Evolutionary conservation across 768 basidiomycete species (phyloP).

Genomic region (Collybia sordida): DNA sequence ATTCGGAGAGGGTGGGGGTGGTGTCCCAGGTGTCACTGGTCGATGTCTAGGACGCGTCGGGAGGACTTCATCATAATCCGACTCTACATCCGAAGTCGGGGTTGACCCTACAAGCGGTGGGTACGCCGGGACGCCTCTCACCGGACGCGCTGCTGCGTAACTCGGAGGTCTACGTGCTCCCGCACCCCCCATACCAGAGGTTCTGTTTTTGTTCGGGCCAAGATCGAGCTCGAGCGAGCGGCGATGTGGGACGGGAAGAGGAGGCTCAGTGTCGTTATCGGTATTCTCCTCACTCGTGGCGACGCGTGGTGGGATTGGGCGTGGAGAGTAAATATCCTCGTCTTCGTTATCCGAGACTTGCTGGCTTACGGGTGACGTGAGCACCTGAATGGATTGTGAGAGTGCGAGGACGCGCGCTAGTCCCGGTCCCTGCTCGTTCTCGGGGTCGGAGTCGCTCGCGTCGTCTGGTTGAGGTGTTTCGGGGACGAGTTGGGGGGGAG

Average conservation of each 20-base stretch:
- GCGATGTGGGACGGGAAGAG: conserved; percentile 18
- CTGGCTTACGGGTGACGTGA: conserved; percentile 1
- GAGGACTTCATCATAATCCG: conserved; percentile 32
- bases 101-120: conserved; percentile 11
- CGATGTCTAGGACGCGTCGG: conserved; percentile 27
- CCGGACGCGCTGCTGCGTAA: conserved; percentile 6
- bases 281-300: conserved; percentile 7
- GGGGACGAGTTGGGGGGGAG: conserved; percentile 26
- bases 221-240: conserved; percentile 8
- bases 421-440: neutral
- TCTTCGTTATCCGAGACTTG: conserved; percentile 13
- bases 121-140: conserved; percentile 14
- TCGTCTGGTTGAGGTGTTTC: conserved; percentile 26
- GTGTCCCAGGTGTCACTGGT: conserved; percentile 12
- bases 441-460: conserved; percentile 6
- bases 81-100: conserved; percentile 22
- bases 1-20: conserved; percentile 10
- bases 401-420: too few species aligned
- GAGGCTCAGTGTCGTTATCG: conserved; percentile 17
- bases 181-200: too few species aligned
- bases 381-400: neutral
- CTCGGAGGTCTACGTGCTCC: neutral
- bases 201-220: too few species aligned
- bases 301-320: conserved; percentile 12
- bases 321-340: conserved; percentile 11